These are phyloP conservation scores for Ascodesmis nigricans DNA, from an alignment of 495 filamentous ascomycete species.

Conservation along the genomic window DNA sequence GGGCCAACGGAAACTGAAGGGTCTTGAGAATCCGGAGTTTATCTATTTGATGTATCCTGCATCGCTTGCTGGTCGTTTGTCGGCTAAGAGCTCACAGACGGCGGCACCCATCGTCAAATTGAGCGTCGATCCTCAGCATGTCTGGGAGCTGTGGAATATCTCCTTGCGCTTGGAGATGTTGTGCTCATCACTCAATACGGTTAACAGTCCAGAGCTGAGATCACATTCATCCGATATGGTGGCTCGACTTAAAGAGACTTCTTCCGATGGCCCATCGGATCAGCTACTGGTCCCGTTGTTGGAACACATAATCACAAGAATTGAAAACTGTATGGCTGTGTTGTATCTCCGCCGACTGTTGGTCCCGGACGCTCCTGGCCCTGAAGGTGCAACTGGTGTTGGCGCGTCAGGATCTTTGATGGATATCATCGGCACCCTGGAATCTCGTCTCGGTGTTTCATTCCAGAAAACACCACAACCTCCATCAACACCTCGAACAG, in stretches of 20 bases:
- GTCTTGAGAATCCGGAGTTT: conserved; percentile 88
- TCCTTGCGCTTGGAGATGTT: conserved; percentile 79
- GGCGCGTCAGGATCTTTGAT: conserved; percentile 7
- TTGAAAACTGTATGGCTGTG: conserved; percentile 34
- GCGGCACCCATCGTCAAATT: conserved; percentile 31
- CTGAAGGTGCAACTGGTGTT: neutral
- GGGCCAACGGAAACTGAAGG: conserved; percentile 81
- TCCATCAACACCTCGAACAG: no score
- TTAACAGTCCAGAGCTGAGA: conserved; percentile 31
- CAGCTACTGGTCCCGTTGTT: conserved; percentile 63
- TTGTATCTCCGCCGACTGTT: conserved; percentile 15
- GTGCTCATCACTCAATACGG: conserved; percentile 52
- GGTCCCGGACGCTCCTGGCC: conserved; percentile 1
- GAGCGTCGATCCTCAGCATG: conserved; percentile 51
- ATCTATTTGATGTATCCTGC: conserved; percentile 88
- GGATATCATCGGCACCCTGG: conserved; percentile 11
- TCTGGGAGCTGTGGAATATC: conserved; percentile 81
- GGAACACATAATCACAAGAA: conserved; percentile 81
- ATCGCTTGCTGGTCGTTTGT: conserved; percentile 58
- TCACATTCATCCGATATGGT: conserved; percentile 59
- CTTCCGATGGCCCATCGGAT: conserved; percentile 73
- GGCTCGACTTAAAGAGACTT: conserved; percentile 51
- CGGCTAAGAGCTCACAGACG: conserved; percentile 29
- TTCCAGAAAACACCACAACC: no score
- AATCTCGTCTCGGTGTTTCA: conserved; percentile 11